Conservation (phyloP, 2,329 filamentous ascomycete species). For the Fusarium scirpi region DNA sequence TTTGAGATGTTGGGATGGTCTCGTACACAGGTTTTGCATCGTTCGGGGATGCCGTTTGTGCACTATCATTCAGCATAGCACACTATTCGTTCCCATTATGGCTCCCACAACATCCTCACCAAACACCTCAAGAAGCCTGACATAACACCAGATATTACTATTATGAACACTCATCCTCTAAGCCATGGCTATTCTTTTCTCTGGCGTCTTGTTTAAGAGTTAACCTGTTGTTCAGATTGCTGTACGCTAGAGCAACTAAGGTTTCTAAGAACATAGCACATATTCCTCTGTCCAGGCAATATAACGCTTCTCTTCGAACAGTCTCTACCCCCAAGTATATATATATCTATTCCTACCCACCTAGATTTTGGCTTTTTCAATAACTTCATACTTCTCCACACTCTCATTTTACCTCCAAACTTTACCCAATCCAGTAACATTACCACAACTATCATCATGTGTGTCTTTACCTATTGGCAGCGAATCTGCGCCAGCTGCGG, state of each 20-base stretch:
- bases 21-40: neutral
- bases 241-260: neutral
- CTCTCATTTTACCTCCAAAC: neutral
- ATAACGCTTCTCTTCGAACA: neutral
- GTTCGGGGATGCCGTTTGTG: rapidly evolving
- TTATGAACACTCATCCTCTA: neutral
- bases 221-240: neutral
- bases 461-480: neutral
- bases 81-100: neutral
- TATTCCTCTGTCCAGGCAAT: neutral
- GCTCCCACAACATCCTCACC: neutral
- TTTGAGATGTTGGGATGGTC: neutral
- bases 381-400: neutral
- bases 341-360: neutral
- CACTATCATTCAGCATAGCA: neutral
- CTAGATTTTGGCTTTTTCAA: neutral
- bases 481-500: neutral
- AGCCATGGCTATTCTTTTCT: neutral
- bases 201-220: neutral
- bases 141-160: rapidly evolving
- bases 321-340: neutral
- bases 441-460: neutral
- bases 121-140: neutral
- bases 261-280: neutral
- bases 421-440: neutral